Base-by-base conservation (phyloP, 2,329 filamentous ascomycete species). In the Microcyclospora pomicola region DNA sequence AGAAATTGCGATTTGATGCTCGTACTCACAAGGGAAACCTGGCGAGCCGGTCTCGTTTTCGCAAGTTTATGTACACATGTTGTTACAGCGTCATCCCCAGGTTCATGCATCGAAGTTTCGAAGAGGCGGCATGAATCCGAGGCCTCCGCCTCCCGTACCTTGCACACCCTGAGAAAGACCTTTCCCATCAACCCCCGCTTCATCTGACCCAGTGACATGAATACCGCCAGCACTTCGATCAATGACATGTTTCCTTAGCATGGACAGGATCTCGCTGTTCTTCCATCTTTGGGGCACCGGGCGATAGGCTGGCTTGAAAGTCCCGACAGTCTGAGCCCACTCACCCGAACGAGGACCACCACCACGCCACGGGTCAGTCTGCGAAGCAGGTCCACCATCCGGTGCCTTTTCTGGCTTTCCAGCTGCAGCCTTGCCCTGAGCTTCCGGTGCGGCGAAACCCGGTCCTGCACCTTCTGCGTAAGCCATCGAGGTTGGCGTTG, bases 281-380 rank as follows among this genome's bases (percentile, higher is more conserved):
- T 71, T 75, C 91, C 91, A 98, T 45, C 88, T 72, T 50, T 66
- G 63, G 10, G 91, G 91, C 41, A 96, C 87, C 30, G 88, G 88
- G 39, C 88, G 71, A 63, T 95, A 95, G 28, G 87, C 85, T 24
- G 88, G 85, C 69, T 83, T 88, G 63, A 94, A 95, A 15, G 84
- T 87, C 27, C 91, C 91, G 5, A 95, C 72, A 1, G 91, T 98
- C 71, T 96, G 88, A 44, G 85, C 84, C 91, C 91, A 98, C 66
- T 98, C 91, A 44, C 87, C 86, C 39, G 62, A 69, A 47, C 59
- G 69, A 15, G 65, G 70, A 37, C 68, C 66, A 33, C 65, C 63
- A 40, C 67, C 62, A 51, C 68, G 67, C 67, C 65, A 69, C 27
- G 62, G 47, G 19, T 44, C 38, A 24, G 42, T 45, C 27, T 45